Percentiles rank a stretch among this genome's conserved stretches.
phyloP scores from a whole-genome alignment of 1,284 basidiomycete species.

The Ceratobasidium theobromae region DNA sequence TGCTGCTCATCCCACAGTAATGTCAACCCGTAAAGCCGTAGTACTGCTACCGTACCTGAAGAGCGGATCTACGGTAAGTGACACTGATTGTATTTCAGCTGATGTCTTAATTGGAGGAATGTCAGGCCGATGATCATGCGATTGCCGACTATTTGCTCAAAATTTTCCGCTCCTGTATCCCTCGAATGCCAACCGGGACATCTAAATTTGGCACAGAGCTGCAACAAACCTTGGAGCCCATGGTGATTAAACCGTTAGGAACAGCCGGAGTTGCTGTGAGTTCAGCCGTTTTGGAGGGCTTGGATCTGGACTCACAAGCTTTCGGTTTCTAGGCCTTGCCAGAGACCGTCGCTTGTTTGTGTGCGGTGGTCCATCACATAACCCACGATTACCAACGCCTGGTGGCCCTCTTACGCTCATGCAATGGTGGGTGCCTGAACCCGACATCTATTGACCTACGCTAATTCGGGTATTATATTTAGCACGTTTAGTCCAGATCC shows the following conservation, averaged over 20 bases:
- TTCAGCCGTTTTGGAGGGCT: slow-evolving; percentile 12
- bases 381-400: slow-evolving; percentile 83
- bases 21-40: slow-evolving; percentile 79
- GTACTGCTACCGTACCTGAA: slow-evolving; percentile 86
- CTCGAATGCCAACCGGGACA: slow-evolving; percentile 84
- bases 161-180: slow-evolving; percentile 83
- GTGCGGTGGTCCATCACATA: slow-evolving; percentile 77
- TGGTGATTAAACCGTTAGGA: slow-evolving; percentile 80
- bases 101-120: neutral
- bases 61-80: slow-evolving; percentile 66
- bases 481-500: slow-evolving; percentile 31
- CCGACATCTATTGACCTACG: neutral
- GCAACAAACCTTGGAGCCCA: slow-evolving; percentile 76
- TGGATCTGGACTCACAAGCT: neutral
- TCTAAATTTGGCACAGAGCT: slow-evolving; percentile 84
- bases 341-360: slow-evolving; percentile 90
- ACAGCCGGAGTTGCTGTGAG: slow-evolving; percentile 64
- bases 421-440: slow-evolving; percentile 59
- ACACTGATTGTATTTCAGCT: neutral
- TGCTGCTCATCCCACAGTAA: slow-evolving; percentile 73
- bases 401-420: slow-evolving; percentile 77
- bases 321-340: slow-evolving; percentile 65
- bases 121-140: slow-evolving; percentile 75
- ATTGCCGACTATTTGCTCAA: slow-evolving; percentile 83
- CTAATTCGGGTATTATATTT: neutral